Evolutionary conservation across 768 basidiomycete species (phyloP), one percentile per base, ranked within the genome.

Genomic region (Lactarius sanguifluus): DNA sequence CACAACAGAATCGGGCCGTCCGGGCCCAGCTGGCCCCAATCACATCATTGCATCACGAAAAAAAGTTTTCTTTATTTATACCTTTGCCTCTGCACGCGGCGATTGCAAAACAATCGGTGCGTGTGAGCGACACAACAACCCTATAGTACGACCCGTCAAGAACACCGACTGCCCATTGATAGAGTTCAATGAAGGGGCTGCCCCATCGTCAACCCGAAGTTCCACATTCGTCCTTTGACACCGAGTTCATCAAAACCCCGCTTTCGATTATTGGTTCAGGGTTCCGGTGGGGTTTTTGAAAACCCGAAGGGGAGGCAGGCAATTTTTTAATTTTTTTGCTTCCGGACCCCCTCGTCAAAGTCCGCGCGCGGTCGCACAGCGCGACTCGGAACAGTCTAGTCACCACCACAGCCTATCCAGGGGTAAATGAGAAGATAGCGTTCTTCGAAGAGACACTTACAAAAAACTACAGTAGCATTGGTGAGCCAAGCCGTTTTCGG

Each of bases 271-370:
- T 38, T 38, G 36, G 36, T 38, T 1, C 36, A 38, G 36, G 16
- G 41, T 41, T 23, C 47, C 32, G 36, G 38, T 47, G 12, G 23
- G 4, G 28, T 34, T 52, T 41, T 58, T 41, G 55, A 52, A 54
- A 59, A 59, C 59, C 50, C 43, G 61, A 63, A 52, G 41, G 34
- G 50, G 55, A 61, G 45, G 47, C 20, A 38, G 38, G 38, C 16
- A 50, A 38, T 25, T 52, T 25, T 52, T 52, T 52, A n/a, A n/a
- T 52, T 52, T 52, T 62, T 63, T 63, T 54, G 62, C 57, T 43
- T 63, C 66, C 32, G 56, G 56, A 23, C 30, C 56, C 34, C 56
- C 56, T 52, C 50, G 50, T 3, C 47, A 65, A 60, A 57, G 30
- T 65, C 41, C 59, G 59, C 50, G 18, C 56, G 50, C 50, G 50